phyloP scores from a whole-genome alignment of 148 eudicot genomes.

The Arctostaphylos glauca region DNA sequence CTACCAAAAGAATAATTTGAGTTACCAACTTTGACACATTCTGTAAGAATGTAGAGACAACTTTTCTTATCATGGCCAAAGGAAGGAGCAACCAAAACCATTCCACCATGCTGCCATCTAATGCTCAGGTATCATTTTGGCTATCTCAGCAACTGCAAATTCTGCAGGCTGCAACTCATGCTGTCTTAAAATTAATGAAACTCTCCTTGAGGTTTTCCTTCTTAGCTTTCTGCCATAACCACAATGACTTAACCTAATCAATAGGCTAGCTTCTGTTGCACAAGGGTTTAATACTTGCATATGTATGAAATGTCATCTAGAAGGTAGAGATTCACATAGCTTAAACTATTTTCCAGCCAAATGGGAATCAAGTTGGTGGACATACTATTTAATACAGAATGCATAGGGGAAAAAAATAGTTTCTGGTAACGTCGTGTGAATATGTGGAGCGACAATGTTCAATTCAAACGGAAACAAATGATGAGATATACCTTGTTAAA shows the following conservation, averaged over 20 bases:
- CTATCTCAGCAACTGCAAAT: neutral
- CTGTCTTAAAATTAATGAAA: neutral
- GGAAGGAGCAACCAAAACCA: neutral
- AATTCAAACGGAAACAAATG: neutral
- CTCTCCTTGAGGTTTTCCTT: neutral
- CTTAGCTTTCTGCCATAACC: neutral
- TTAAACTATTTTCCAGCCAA: neutral
- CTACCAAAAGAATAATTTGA: neutral
- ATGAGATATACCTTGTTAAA: conserved; percentile 63
- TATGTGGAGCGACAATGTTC: conserved; percentile 5
- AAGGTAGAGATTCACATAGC: neutral
- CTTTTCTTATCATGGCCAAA: neutral
- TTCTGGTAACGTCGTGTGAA: neutral
- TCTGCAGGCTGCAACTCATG: neutral
- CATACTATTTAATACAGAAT: neutral
- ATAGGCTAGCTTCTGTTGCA: neutral
- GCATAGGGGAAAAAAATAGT: neutral
- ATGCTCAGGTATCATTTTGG: neutral
- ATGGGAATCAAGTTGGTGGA: neutral
- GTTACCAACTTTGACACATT: neutral
- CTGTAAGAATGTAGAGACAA: neutral
- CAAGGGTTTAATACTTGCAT: neutral
- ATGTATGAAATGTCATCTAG: neutral
- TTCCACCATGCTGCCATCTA: neutral
- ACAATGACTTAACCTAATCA: neutral